phyloP scores from a whole-genome alignment of 805 yeast species.

The Yamadazyma phyllophila region DNA sequence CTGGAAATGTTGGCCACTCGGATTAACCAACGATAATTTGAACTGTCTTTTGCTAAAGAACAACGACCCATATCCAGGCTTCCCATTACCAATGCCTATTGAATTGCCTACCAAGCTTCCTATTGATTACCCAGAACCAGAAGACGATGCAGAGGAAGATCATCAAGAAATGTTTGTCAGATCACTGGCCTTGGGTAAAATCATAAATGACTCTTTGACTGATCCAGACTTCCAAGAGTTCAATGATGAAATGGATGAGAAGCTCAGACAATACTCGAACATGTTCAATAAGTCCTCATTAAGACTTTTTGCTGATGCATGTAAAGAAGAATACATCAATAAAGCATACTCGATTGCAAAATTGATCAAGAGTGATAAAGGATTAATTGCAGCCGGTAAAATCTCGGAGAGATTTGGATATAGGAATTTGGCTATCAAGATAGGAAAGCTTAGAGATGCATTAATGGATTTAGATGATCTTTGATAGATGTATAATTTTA shows the following conservation, averaged over 20 bases:
- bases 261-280: conserved; percentile 50
- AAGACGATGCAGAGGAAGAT: conserved; percentile 26
- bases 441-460: conserved; percentile 37
- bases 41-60: conserved; percentile 77
- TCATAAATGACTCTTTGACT: conserved; percentile 52
- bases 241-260: conserved; percentile 45
- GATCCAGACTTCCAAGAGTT: conserved; percentile 29
- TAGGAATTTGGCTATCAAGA: conserved; percentile 33
- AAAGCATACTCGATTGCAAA: conserved; percentile 70
- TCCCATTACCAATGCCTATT: conserved; percentile 82
- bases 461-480: conserved; percentile 22
- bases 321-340: conserved; percentile 59
- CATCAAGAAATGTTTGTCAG: conserved; percentile 68
- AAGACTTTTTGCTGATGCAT: conserved; percentile 69
- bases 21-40: conserved; percentile 66
- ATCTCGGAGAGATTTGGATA: conserved; percentile 68
- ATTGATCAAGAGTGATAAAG: conserved; percentile 72
- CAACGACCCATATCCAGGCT: conserved; percentile 59
- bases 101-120: conserved; percentile 76
- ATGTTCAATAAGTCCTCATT: conserved; percentile 75
- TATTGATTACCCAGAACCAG: conserved; percentile 30
- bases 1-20: conserved; percentile 85
- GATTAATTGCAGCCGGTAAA: conserved; percentile 78
- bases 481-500: neutral
- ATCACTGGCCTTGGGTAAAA: conserved; percentile 57